Evolutionary conservation across 1,139 yeast species (phyloP).

Genomic region (Saccharomyces hybrid): DNA sequence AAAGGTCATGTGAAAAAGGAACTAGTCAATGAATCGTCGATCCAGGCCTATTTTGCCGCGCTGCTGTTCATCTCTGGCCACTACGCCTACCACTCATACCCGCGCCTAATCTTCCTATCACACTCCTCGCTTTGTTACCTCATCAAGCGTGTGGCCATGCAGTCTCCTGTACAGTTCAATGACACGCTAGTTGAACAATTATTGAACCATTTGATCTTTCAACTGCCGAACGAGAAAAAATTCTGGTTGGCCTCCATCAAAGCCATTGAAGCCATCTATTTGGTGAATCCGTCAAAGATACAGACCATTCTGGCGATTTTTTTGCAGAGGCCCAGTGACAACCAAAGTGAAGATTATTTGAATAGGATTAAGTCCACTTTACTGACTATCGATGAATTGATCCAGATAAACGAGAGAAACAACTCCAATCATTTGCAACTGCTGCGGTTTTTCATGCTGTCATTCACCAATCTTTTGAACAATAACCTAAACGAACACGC

Average conservation of each 20-base stretch:
- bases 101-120: conserved; percentile 37
- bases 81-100: conserved; percentile 26
- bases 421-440: conserved; percentile 13
- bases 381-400: conserved; percentile 18
- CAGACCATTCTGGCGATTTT: conserved; percentile 6
- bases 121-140: conserved; percentile 71
- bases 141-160: conserved; percentile 69
- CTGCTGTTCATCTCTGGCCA: conserved; percentile 33
- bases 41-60: conserved; percentile 52
- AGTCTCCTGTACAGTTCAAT: conserved; percentile 50
- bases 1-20: conserved; percentile 68
- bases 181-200: conserved; percentile 19
- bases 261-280: conserved; percentile 28
- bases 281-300: conserved; percentile 18
- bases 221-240: conserved; percentile 17
- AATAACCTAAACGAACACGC: conserved; percentile 2
- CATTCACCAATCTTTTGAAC: conserved; percentile 16
- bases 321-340: conserved; percentile 4
- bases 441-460: conserved; percentile 14
- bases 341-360: conserved; percentile 5
- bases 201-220: conserved; percentile 22
- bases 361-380: conserved; percentile 11
- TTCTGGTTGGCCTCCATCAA: conserved; percentile 27
- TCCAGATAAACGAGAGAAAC: conserved; percentile 12
- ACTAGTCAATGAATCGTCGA: conserved; percentile 47